These are phyloP conservation scores for Phialemoniopsis sp. DNA, from an alignment of 2,329 filamentous ascomycete genomes.

Conservation along the genomic window DNA sequence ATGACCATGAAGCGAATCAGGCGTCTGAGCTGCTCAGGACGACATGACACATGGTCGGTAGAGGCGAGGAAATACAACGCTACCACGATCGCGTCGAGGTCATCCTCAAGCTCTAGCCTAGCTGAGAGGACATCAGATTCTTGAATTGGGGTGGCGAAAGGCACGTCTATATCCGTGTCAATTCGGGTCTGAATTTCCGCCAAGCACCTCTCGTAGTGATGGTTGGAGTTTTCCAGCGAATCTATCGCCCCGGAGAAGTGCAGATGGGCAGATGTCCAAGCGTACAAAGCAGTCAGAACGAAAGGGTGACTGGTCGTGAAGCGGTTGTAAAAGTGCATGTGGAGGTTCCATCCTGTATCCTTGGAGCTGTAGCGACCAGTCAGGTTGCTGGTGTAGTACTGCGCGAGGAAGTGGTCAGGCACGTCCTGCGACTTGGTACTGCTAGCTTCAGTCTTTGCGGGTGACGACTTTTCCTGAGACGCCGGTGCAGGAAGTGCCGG, in stretches of 20 bases:
- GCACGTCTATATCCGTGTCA: not conserved
- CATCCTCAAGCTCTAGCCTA: not conserved
- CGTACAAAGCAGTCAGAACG: conserved; percentile 1
- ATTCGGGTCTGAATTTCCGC: not conserved
- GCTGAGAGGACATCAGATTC: not conserved
- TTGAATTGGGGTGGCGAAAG: not conserved
- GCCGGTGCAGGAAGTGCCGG: no score
- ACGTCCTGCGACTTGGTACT: not conserved
- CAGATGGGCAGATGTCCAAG: conserved; percentile 2
- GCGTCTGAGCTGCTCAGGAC: not conserved
- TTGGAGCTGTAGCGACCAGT: conserved; percentile 3
- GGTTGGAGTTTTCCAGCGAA: not conserved
- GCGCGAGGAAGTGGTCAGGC: conserved; percentile 2
- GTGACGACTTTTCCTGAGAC: not conserved
- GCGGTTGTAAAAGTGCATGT: conserved; percentile 3
- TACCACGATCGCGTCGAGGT: conserved; percentile 1
- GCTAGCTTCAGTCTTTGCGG: not conserved
- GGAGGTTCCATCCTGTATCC: conserved; percentile 1
- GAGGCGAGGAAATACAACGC: conserved; percentile 1
- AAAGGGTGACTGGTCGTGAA: conserved; percentile 2
- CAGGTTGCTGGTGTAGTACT: conserved; percentile 2
- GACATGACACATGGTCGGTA: not conserved
- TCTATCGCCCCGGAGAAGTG: not conserved
- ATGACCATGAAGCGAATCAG: no score
- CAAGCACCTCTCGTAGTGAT: conserved; percentile 1